Percentiles rank a stretch among this genome's conserved stretches.
These are phyloP conservation scores for Lentinula guzmanii DNA, from an alignment of 768 basidiomycete species.

Conservation along the genomic window DNA sequence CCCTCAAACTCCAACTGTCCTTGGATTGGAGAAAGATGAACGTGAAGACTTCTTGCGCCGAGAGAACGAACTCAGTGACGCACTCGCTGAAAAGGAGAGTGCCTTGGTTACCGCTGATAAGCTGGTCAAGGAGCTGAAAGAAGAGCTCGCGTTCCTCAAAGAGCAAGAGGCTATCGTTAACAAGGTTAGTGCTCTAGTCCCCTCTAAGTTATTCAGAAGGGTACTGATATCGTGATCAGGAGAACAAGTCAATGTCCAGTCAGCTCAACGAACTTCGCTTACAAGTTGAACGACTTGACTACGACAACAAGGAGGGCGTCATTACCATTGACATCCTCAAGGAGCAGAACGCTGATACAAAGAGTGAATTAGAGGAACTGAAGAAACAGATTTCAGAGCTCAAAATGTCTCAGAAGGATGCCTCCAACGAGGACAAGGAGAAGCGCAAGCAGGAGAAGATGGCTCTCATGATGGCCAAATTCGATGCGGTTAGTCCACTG, in stretches of 20 bases:
- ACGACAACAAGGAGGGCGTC: slow-evolving; percentile 91
- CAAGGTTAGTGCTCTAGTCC: slow-evolving; percentile 41
- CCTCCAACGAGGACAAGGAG: slow-evolving; percentile 93
- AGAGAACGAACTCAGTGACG: slow-evolving; percentile 95
- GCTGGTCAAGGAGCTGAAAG: slow-evolving; percentile 79
- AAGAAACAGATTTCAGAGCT: slow-evolving; percentile 73
- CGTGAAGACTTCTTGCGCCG: slow-evolving; percentile 93
- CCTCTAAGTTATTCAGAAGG: neutral
- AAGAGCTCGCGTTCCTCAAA: slow-evolving; percentile 85
- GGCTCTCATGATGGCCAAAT: slow-evolving; percentile 99
- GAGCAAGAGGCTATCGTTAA: slow-evolving; percentile 81
- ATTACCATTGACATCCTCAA: slow-evolving; percentile 94
- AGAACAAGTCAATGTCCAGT: slow-evolving; percentile 90
- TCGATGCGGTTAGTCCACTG: slow-evolving; percentile 70
- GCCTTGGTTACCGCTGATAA: slow-evolving; percentile 77
- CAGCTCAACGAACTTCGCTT: slow-evolving; percentile 91
- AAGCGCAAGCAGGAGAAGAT: slow-evolving; percentile 99
- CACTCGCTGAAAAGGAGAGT: slow-evolving; percentile 88
- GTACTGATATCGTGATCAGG: slow-evolving; percentile 34
- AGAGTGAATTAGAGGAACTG: slow-evolving; percentile 85
- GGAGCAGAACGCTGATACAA: slow-evolving; percentile 87
- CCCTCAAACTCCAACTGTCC: slow-evolving; percentile 88
- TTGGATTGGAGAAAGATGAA: slow-evolving; percentile 91
- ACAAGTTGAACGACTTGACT: slow-evolving; percentile 86
- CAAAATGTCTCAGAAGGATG: slow-evolving; percentile 77